Base-by-base conservation (phyloP, 2,329 filamentous ascomycete species). In the Alternaria dauci region DNA sequence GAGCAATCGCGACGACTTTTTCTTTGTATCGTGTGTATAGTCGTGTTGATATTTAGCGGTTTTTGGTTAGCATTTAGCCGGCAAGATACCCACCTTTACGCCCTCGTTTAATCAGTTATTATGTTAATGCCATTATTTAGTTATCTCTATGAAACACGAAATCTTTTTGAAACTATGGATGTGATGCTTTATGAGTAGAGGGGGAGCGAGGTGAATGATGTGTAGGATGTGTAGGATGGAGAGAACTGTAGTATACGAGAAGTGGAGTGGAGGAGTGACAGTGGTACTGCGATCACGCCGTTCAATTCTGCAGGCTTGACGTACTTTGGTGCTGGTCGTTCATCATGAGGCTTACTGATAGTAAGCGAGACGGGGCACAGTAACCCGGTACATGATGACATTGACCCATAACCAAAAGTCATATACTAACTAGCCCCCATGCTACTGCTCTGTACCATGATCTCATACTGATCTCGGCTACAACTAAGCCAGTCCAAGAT, bases 51-150 rank as follows among this genome's bases (percentile, higher is more conserved):
- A 34, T 34, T 34, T 50, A 60, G 53, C 48, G 58, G 53, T 60
- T 57, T 50, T 62, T 59, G 59, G 50, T 52, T 59, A 54, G 51
- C 56, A 62, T 62, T 62, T 59, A 62, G 59, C 59, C 55, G 52
- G 59, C 59, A 51, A 59, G 59, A 62, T 61, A 61, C 54, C 52
- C 53, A 58, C 60, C 46, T 50, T 50, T 63, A 62, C 58, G 48
- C 47, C 42, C 56, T 60, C 53, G 50, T 53, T 43, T 28, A 48
- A 36, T 44, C 42, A 38, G 47, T 58, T 52, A 39, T 42, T 57
- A 26, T 2, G 34, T 36, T 41, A 25, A 32, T 26, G 32, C 36
- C 14, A 20, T 47, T 36, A 16, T 34, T 25, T 30, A n/a, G 12
- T 30, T 30, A 9, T 28, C 8, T 23, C 8, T 20, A 41, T 38